phyloP scores from a whole-genome alignment of 2,329 filamentous ascomycete genomes.

The Ceratocystis cacaofunesta region DNA sequence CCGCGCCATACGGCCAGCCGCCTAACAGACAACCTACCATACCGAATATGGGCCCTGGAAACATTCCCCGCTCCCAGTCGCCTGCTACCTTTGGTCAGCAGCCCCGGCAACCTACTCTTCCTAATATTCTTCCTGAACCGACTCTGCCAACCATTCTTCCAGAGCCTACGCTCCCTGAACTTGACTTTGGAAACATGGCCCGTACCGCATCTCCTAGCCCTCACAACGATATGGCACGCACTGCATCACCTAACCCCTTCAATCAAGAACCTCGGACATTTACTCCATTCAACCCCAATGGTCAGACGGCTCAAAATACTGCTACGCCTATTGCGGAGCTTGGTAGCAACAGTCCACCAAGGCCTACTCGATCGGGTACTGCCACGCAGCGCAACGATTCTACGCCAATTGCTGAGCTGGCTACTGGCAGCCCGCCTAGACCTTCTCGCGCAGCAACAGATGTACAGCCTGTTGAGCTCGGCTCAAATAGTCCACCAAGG shows the following conservation, averaged over 20 bases:
- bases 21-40: constrained; percentile 1
- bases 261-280: constrained; percentile 20
- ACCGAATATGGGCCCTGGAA: background rate
- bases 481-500: background rate
- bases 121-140: constrained; percentile 13
- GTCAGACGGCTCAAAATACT: background rate
- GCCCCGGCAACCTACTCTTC: constrained; percentile 18
- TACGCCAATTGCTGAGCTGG: background rate
- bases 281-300: constrained; percentile 13
- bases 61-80: background rate
- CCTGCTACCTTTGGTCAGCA: constrained; percentile 10
- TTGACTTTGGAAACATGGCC: constrained; percentile 9
- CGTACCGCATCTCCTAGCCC: constrained; percentile 16
- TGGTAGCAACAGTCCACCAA: constrained; percentile 22
- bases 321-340: constrained; percentile 22
- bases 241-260: constrained; percentile 19
- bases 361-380: constrained; percentile 19
- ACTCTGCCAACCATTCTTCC: constrained; percentile 18
- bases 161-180: constrained; percentile 7
- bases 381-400: background rate
- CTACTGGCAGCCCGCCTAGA: background rate
- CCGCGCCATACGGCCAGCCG: constrained; percentile 11
- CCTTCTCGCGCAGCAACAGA: background rate
- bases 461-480: constrained; percentile 10
- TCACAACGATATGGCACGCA: constrained; percentile 17